Percentiles rank a stretch among this genome's conserved stretches.
Evolutionary conservation across 331 rosid genomes (phyloP).

Genomic region (Erythrophleum ivorense): DNA sequence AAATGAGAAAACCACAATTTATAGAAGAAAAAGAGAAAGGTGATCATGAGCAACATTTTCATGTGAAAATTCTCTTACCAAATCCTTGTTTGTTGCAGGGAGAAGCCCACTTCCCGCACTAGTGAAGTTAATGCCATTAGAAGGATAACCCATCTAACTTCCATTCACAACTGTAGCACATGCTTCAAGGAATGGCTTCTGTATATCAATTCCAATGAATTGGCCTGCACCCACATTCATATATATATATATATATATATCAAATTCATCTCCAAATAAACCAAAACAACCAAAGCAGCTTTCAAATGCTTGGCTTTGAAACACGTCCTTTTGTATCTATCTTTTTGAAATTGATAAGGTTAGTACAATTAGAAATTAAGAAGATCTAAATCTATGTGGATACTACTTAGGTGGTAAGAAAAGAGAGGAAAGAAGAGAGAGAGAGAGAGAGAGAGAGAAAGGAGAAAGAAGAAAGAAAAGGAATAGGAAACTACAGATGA

Average conservation of each 20-base stretch:
- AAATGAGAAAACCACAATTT: neutral
- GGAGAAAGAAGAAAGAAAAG: neutral
- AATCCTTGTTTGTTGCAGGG: slow-evolving; percentile 16
- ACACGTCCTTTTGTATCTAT: no score
- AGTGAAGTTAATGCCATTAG: slow-evolving; percentile 53
- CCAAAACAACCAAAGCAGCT: no score
- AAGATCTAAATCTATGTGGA: no score
- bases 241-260: no score
- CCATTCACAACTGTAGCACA: slow-evolving; percentile 46
- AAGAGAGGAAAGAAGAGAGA: neutral
- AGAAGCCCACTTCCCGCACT: slow-evolving; percentile 57
- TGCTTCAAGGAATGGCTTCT: slow-evolving; percentile 46
- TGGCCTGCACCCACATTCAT: slow-evolving; percentile 38
- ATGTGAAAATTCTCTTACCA: slow-evolving; percentile 29
- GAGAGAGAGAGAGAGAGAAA: neutral
- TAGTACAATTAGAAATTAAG: no score
- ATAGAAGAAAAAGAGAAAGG: neutral
- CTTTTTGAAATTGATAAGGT: no score
- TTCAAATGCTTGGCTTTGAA: no score
- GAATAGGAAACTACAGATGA: slow-evolving; percentile 39
- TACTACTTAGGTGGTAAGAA: neutral
- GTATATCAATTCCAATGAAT: slow-evolving; percentile 45
- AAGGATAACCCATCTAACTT: slow-evolving; percentile 46
- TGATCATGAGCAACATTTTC: no score
- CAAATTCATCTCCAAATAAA: no score